Base-by-base conservation (phyloP, 1,284 basidiomycete species). In the Malassezia caprae region DNA sequence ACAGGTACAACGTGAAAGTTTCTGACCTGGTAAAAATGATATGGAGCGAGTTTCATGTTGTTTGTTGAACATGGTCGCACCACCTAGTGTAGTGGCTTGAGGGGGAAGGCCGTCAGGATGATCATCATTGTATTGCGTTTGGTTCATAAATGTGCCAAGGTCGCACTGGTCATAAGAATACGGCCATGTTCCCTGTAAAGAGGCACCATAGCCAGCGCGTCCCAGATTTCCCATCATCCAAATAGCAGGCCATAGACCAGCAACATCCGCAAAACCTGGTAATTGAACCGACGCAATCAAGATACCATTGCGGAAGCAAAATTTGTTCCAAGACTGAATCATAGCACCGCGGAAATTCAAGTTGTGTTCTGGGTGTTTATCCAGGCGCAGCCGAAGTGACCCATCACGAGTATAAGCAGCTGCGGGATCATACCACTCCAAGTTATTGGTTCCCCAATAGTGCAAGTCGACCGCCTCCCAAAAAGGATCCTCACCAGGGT, bases 301-400 rank as follows among this genome's bases (percentile, higher is more conserved):
- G 71, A 90, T 90, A 1, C 89, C 91, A 0, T 87, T 88, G 4
- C 85, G 93, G 76, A 93, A 96, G 77, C 91, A 94, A 58, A 96
- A 86, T 75, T 94, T 89, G 75, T 90, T 90, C 88, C 88, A 80
- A 0, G 75, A 72, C 50, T 77, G 77, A 13, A 80, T 58, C 76
- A 79, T 78, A 21, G 78, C 80, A 40, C 89, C 8, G 81, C 80
- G 65, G 59, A 71, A 71, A 64, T 87, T 76, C 59, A 94, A 78
- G 49, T 80, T 82, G 74, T 94, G 84, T 34, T 64, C 63, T 11
- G 57, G 48, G 17, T 60, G 54, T 58, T 70, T 44, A 27, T 57
- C 60, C 10, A 69, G 53, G 0, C 85, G 88, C 65, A 96, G 85
- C 65, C 85, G 81, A 35, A 98, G 80, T 30, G 82, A 79, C 10